Evolutionary conservation across 495 filamentous ascomycete species (phyloP), one percentile per base, ranked within the genome.

Genomic region (Xeromyces bisporus): DNA sequence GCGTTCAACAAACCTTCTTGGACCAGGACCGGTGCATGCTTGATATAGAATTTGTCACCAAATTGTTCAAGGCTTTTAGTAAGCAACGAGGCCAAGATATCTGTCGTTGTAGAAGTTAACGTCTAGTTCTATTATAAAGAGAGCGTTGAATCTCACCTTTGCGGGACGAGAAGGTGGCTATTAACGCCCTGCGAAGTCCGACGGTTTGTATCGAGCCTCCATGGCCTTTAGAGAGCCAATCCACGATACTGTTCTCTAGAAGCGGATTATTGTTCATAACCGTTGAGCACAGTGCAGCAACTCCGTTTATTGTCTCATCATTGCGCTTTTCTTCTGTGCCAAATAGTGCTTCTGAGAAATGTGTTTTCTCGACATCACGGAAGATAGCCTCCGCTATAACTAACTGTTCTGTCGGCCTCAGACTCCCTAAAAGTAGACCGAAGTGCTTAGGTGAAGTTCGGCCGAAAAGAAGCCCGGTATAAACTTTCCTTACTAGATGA

Each of bases 21-120:
- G 39, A 81, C 75, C 20, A 82, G 46, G 13, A 78, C 69, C 2
- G 84, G 76, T 3, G 76, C 71, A 48, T 93, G 83, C 35, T 75
- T 80, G 41, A 94, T 84, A 43, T 77, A 86, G 21, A 94, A 59
- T 31, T 80, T 73, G 40, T 96, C 86, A 7, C 77, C 80, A 46
- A 93, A 93, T 21, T 79, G 66, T 28, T 56, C 55, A 15, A 93
- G 56, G 30, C 62, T 62, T 43, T 72, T 78, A 36, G 80, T 69
- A 11, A 91, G 43, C 7, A 91, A 44, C 3, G 42, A 50, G 16
- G 64, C 56, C 11, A 84, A 48, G 6, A 59, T 48, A 3, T 67
- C 62, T 69, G 31, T n/a, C 30, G 15, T 27, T 31, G 56, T 46
- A 55, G 43, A 20, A 34, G 20, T n/a, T n/a, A n/a, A n/a, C n/a